Base-by-base conservation (phyloP, 768 basidiomycete genomes). In the Heimioporus sp. region DNA sequence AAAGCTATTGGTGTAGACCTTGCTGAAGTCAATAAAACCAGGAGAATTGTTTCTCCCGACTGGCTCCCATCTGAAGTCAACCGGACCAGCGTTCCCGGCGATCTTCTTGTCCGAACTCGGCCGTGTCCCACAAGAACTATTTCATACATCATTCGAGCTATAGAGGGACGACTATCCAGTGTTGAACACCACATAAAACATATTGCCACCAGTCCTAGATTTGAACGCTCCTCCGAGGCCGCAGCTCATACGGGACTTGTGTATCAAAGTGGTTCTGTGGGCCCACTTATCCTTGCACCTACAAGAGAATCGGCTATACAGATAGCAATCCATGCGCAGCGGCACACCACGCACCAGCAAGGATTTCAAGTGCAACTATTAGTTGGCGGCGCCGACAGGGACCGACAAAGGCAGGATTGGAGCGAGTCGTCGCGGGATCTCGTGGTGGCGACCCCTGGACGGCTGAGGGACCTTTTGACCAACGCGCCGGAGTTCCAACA, bases 81-180 rank as follows among this genome's bases (percentile, higher is more conserved):
- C 35, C 36, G 57, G 11, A 52, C 52, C 24, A 28, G 24, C 10
- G 37, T 55, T 9, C 52, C 66, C 10, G 80, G 86, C 6, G 93
- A 98, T 66, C 68, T 95, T 20, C 76, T 96, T 41, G 91, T 95
- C 50, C 86, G 90, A 65, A 89, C 92, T 5, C 88, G 85, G 66
- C 92, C 92, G 0, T 91, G 92, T 28, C 92, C 92, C 0, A 92
- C 91, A 31, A 96, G 95, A 71, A 95, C 92, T 0, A 72, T 93
- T 32, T 91, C 83, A 0, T 96, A 94, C 75, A 81, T 97, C 49
- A 77, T 96, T 17, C 92, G 92, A 10, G 90, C 90, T 7, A 78
- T 94, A 55, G 90, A 95, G 62, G 77, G 85, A 3, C 85, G 94
- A 9, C 35, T 90, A 17, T 79, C 79, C 50, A 70, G 78, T 10